These are phyloP conservation scores for Aspergillus hortae DNA, from an alignment of 2,329 filamentous ascomycete genomes.

Conservation along the genomic window DNA sequence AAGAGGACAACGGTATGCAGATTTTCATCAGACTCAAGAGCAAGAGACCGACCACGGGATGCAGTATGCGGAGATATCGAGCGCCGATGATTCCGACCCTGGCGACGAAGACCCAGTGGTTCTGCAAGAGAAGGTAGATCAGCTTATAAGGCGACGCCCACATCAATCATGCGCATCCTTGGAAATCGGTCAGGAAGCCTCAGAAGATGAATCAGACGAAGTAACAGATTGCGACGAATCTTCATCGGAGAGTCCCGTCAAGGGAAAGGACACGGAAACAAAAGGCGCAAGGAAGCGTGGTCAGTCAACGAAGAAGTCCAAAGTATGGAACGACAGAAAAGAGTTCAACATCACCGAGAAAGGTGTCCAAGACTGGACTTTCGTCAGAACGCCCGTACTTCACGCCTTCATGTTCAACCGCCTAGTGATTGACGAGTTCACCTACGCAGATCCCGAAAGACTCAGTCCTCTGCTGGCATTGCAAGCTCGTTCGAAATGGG, in stretches of 20 bases:
- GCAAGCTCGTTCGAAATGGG: slow-evolving; percentile 54
- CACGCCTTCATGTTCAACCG: slow-evolving; percentile 61
- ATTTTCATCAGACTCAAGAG: slow-evolving; percentile 11
- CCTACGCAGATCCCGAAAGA: slow-evolving; percentile 49
- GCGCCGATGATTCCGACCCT: slow-evolving; percentile 13
- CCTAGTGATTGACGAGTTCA: slow-evolving; percentile 63
- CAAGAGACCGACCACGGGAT: background rate
- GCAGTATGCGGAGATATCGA: slow-evolving; percentile 15
- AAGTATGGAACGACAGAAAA: slow-evolving; percentile 18
- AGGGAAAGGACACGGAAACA: background rate
- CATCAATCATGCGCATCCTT: background rate
- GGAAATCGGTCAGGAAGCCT: background rate
- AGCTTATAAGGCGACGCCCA: slow-evolving; percentile 8
- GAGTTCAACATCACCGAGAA: slow-evolving; percentile 20
- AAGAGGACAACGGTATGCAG: slow-evolving; percentile 24
- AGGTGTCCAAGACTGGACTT: slow-evolving; percentile 17
- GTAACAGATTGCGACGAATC: slow-evolving; percentile 10
- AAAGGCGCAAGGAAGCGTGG: slow-evolving; percentile 8
- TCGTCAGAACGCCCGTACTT: slow-evolving; percentile 40
- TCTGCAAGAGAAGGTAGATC: slow-evolving; percentile 16
- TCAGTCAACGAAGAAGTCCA: background rate
- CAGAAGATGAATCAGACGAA: slow-evolving; percentile 1
- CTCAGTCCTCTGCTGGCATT: slow-evolving; percentile 45
- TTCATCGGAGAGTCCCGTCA: background rate
- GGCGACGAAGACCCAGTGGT: slow-evolving; percentile 7